Evolutionary conservation across 352 stramenopile species (phyloP).

Genomic region (Pythium pectinolyticum): DNA sequence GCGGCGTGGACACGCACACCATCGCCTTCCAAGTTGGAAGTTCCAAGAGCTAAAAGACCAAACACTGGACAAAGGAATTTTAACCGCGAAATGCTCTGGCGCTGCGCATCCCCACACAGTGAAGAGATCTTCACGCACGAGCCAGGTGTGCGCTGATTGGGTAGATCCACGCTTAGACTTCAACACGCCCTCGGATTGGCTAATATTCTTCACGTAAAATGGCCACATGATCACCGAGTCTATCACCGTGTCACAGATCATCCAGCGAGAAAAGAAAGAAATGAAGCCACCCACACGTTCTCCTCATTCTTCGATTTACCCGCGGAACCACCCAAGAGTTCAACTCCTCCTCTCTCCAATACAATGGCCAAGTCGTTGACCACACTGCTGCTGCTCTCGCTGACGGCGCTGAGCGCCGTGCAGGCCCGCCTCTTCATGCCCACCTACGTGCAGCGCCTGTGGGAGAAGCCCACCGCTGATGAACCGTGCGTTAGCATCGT

Average conservation of each 20-base stretch:
- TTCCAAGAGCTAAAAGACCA: too few relatives aligned
- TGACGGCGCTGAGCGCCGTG: slow-evolving; percentile 3
- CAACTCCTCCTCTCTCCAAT: too few relatives aligned
- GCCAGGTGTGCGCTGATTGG: background rate
- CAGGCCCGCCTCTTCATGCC: slow-evolving; percentile 11
- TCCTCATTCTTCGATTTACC: slow-evolving; percentile 11
- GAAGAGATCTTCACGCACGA: slow-evolving; percentile 1
- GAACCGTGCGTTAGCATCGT: slow-evolving; percentile 11
- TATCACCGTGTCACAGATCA: background rate
- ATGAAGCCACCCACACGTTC: background rate
- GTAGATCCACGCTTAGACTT: slow-evolving; percentile 10
- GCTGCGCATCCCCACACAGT: too few relatives aligned
- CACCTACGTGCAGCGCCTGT: slow-evolving; percentile 3
- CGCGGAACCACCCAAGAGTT: background rate
- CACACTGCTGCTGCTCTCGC: slow-evolving; percentile 10
- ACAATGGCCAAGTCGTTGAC: slow-evolving; percentile 6
- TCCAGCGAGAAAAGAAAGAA: background rate
- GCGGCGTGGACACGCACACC: too few relatives aligned
- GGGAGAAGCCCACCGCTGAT: slow-evolving; percentile 12
- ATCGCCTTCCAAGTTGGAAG: too few relatives aligned
- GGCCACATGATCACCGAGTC: background rate
- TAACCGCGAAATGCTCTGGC: too few relatives aligned
- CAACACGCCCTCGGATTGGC: slow-evolving; percentile 1
- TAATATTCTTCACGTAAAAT: background rate
- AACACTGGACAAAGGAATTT: too few relatives aligned